Evolutionary conservation across 768 basidiomycete genomes (phyloP), one percentile per base, ranked within the genome.

Genomic region (Albatrellus ellisii): DNA sequence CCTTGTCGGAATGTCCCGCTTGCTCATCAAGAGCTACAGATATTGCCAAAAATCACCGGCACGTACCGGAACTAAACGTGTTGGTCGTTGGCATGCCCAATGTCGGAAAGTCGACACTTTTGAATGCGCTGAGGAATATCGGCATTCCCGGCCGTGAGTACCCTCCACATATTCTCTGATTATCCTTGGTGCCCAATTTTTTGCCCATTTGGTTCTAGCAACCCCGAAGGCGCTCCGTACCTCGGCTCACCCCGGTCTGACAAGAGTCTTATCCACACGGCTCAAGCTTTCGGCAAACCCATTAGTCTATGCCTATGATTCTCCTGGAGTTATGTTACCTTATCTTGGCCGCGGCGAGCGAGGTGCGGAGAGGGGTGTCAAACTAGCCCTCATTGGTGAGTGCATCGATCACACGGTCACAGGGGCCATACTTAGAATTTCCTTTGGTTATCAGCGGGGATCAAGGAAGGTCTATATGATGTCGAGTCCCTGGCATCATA

Each of bases 1-100:
- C 32, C 8, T 12, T 18, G 31, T 41, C 18, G 28, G 33, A 26
- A n/a, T 39, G 26, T 32, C 45, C 41, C 41, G 20, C 38, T 27
- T 22, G 38, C 26, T 18, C 6, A 31, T 24, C 6, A 24, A 36
- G 35, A 42, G 20, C 33, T 26, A 6, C 48, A 88, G 84, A 74
- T 52, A 70, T 86, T 51, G 81, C 84, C 25, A 75, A 74, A 52
- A 65, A 67, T 31, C 71, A 79, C 56, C 75, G 75, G 39, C 73
- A 85, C 48, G 70, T 75, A 36, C 74, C 77, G 52, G 84, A 84
- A 56, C 63, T 88, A 50, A 90, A 91, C 52, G 81, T 97, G 6
- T 70, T 97, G 2, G 89, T 98, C 18, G 80, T 95, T 45, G 95
- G 95, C 18, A 98, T 99, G 94, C 95, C 95, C 14, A 98, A 98